Evolutionary conservation across 2,329 filamentous ascomycete genomes (phyloP).

Genomic region (Aspergillus ustus): DNA sequence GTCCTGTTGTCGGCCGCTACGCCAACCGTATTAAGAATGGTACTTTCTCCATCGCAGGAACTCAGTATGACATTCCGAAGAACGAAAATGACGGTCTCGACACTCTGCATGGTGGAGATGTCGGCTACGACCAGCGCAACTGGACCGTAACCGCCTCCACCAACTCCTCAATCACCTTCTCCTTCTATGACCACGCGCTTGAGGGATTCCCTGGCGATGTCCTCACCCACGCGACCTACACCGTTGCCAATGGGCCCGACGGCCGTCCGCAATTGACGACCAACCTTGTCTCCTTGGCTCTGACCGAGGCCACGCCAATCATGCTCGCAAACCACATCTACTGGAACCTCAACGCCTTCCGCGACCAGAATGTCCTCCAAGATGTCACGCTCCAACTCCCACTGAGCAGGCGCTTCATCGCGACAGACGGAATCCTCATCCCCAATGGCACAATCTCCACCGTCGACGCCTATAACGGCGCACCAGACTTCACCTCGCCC

Average conservation of each 20-base stretch:
- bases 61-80: slow-evolving; percentile 52
- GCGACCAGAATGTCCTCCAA: slow-evolving; percentile 47
- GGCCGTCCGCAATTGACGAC: slow-evolving; percentile 50
- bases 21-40: slow-evolving; percentile 62
- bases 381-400: slow-evolving; percentile 52
- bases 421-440: slow-evolving; percentile 66
- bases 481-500: slow-evolving; percentile 69
- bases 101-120: slow-evolving; percentile 56
- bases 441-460: slow-evolving; percentile 77
- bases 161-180: slow-evolving; percentile 51
- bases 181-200: slow-evolving; percentile 48
- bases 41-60: slow-evolving; percentile 56
- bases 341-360: slow-evolving; percentile 57
- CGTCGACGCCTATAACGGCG: slow-evolving; percentile 65
- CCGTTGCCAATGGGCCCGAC: slow-evolving; percentile 48
- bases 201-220: slow-evolving; percentile 54
- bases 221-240: slow-evolving; percentile 52
- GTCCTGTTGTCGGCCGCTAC: slow-evolving; percentile 56
- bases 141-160: slow-evolving; percentile 53
- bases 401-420: slow-evolving; percentile 51
- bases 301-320: slow-evolving; percentile 54
- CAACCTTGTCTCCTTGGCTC: slow-evolving; percentile 49
- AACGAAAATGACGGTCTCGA: slow-evolving; percentile 58
- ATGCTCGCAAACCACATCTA: slow-evolving; percentile 58
- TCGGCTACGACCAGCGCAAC: slow-evolving; percentile 55